phyloP scores from a whole-genome alignment of 306 rosid species.

The Amphicarpaea edgeworthii region DNA sequence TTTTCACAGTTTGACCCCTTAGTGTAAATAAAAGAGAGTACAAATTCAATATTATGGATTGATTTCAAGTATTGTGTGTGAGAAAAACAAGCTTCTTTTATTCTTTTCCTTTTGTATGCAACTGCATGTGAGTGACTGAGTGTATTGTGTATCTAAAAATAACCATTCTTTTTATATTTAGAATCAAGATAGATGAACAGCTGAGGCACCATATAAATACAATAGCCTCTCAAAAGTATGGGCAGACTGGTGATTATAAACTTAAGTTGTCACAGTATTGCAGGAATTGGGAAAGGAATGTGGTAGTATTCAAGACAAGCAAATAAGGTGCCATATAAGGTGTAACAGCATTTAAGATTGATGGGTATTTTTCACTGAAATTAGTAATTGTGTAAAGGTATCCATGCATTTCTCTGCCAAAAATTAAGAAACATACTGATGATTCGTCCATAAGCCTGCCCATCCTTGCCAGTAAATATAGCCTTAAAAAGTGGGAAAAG shows the following conservation, averaged over 20 bases:
- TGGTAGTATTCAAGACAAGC: not conserved
- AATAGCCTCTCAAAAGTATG: not conserved
- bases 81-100: not conserved
- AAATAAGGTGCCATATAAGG: constrained; percentile 2
- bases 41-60: constrained; percentile 17
- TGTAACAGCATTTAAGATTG: not conserved
- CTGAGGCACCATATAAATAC: not conserved
- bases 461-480: constrained; percentile 65
- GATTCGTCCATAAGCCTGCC: constrained; percentile 74
- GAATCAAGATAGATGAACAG: constrained; percentile 10
- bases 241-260: not conserved
- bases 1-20: not conserved
- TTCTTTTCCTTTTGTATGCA: not conserved
- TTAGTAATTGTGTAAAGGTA: constrained; percentile 7
- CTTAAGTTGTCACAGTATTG: not conserved
- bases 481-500: constrained; percentile 56
- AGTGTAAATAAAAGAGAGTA: not conserved
- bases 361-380: not conserved
- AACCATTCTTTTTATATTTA: not conserved
- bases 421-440: constrained; percentile 62
- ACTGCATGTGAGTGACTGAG: not conserved
- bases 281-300: not conserved
- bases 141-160: not conserved
- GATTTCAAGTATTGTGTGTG: constrained; percentile 6
- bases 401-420: constrained; percentile 19